These are phyloP conservation scores for Collybiopsis luxurians DNA, from an alignment of 768 basidiomycete genomes.

Conservation along the genomic window DNA sequence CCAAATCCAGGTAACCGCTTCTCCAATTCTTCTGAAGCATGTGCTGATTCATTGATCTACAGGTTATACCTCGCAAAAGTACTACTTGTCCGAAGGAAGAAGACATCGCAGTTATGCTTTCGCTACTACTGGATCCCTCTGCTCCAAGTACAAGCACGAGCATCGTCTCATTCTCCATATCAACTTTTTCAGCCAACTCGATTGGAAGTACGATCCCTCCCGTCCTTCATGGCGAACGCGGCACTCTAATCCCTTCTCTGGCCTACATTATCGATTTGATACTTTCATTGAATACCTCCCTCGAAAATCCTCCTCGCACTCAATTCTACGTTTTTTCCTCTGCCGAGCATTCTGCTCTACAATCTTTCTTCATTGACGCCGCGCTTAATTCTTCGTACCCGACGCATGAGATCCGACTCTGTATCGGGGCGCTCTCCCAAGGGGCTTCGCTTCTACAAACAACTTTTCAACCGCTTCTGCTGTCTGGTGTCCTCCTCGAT, in stretches of 20 bases:
- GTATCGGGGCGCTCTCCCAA: slow-evolving; percentile 49
- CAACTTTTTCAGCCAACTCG: slow-evolving; percentile 24
- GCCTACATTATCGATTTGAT: slow-evolving; percentile 33
- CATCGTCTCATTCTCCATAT: slow-evolving; percentile 36
- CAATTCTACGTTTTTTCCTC: slow-evolving; percentile 51
- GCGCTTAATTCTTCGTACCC: slow-evolving; percentile 32
- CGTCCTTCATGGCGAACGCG: slow-evolving; percentile 21
- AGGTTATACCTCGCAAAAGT: slow-evolving; percentile 43
- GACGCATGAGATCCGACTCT: slow-evolving; percentile 35
- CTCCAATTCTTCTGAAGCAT: neutral
- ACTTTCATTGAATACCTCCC: slow-evolving; percentile 17
- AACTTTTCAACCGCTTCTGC: slow-evolving; percentile 43
- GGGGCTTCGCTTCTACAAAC: slow-evolving; percentile 48
- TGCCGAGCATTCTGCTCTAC: slow-evolving; percentile 35
- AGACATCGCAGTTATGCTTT: slow-evolving; percentile 43
- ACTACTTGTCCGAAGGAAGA: slow-evolving; percentile 42
- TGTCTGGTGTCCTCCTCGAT: slow-evolving; percentile 40
- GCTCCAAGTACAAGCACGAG: slow-evolving; percentile 18
- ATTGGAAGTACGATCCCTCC: slow-evolving; percentile 14
- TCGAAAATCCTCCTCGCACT: slow-evolving; percentile 23
- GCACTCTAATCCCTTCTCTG: slow-evolving; percentile 32
- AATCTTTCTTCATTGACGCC: slow-evolving; percentile 38
- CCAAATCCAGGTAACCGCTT: slow-evolving; percentile 31
- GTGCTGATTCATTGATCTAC: slow-evolving; percentile 2
- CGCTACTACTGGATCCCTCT: slow-evolving; percentile 40